phyloP scores from a whole-genome alignment of 2,329 filamentous ascomycete species.

The Basipetospora sp. region DNA sequence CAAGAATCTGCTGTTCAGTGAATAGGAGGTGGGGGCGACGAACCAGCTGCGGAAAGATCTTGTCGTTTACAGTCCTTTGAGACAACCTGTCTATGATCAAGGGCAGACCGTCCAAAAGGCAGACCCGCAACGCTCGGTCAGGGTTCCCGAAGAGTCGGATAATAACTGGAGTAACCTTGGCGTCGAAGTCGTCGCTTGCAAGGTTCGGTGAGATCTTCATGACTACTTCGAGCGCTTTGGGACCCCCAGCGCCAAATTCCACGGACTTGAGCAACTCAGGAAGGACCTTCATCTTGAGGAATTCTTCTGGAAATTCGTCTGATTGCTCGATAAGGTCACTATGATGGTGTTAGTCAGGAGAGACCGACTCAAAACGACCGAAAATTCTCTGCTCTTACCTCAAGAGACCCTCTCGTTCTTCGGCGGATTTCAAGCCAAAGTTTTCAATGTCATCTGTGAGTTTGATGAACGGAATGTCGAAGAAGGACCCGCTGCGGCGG shows the following conservation, averaged over 20 bases:
- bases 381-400: slow-evolving; percentile 38
- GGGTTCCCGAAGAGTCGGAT: slow-evolving; percentile 79
- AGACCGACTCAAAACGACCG: too few relatives aligned
- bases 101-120: slow-evolving; percentile 73
- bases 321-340: slow-evolving; percentile 69
- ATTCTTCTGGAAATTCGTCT: slow-evolving; percentile 93
- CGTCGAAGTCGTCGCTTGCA: slow-evolving; percentile 76
- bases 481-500: slow-evolving; percentile 67
- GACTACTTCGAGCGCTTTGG: slow-evolving; percentile 75
- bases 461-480: slow-evolving; percentile 83
- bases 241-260: slow-evolving; percentile 92
- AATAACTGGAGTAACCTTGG: slow-evolving; percentile 70
- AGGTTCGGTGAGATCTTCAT: slow-evolving; percentile 85
- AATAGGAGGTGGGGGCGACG: slow-evolving; percentile 11
- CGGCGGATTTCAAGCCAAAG: slow-evolving; percentile 71
- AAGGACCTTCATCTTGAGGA: slow-evolving; percentile 92
- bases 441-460: slow-evolving; percentile 87
- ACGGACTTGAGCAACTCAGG: slow-evolving; percentile 95
- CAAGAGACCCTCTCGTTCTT: slow-evolving; percentile 73
- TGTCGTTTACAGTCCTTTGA: slow-evolving; percentile 83
- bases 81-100: slow-evolving; percentile 81
- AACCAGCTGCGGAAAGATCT: slow-evolving; percentile 89
- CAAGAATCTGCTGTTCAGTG: not conserved
- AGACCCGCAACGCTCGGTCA: slow-evolving; percentile 82
- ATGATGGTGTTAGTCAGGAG: slow-evolving; percentile 17